Base-by-base conservation (phyloP, 257 asterid genomes). In the Solanum bukasovii region DNA sequence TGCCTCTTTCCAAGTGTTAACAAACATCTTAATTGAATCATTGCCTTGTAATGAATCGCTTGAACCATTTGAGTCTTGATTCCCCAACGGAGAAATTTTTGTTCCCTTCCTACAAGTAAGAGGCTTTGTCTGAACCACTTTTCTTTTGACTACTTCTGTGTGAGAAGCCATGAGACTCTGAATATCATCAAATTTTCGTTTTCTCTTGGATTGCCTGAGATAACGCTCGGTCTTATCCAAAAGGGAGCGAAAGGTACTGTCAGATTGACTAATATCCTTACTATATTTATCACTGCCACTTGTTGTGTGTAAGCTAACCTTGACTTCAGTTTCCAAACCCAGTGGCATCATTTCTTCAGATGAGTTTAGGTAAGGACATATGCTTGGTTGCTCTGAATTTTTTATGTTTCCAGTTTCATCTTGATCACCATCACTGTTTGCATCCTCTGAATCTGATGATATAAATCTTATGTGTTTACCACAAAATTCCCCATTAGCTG, bases 281-380 rank as follows among this genome's bases (percentile, higher is more conserved):
- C 88, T 90, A 75, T 87, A 29, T 90, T 14, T 49, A 49, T 49
- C 61, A 49, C 20, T 49, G 61, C 61, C 61, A 0, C 61, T 49
- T 49, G 61, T 49, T 49, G 61, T 49, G 3, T 49, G 61, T 49
- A 49, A 14, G 61, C 61, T 49, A 49, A 49, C 61, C 61, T 49
- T 49, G 21, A 49, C 61, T 49, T 49, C 61, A 13, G 61, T 49
- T 49, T 93, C 93, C 92, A 94, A 91, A 65, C 96, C 96, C 91
- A 97, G 92, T 83, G 97, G 92, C 67, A 91, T 91, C 88, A 84
- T 94, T 91, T 97, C 98, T 93, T 95, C 99, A 92, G 93, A 91
- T 85, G 91, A 97, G 7, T 98, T 95, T 59, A 98, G 99, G 89
- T 97, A 95, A 88, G 99, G 99, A 89, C 99, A 97, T 90, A 91